These are phyloP conservation scores for Pelargonium nanum DNA, from an alignment of 345 rosid genomes.

Conservation along the genomic window DNA sequence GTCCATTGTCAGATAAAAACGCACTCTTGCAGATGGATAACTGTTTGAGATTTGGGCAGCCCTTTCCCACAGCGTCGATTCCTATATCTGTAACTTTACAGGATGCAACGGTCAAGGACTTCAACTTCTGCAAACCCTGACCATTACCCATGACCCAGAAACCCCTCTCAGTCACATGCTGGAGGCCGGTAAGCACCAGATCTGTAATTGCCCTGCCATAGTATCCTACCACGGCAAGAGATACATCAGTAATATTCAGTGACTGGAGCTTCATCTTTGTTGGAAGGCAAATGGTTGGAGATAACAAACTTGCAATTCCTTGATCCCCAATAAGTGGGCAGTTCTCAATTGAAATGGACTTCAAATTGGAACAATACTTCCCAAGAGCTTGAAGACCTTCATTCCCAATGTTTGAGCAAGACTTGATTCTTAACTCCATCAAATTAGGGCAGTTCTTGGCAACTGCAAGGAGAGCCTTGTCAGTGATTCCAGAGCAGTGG, in stretches of 20 bases:
- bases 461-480: slow-evolving; percentile 49
- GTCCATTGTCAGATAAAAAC: slow-evolving; percentile 63
- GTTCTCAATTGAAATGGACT: slow-evolving; percentile 55
- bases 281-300: slow-evolving; percentile 36
- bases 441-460: slow-evolving; percentile 66
- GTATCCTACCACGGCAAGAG: slow-evolving; percentile 81
- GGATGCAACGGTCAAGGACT: slow-evolving; percentile 45
- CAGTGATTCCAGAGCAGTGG: slow-evolving; percentile 53
- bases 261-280: slow-evolving; percentile 65
- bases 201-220: slow-evolving; percentile 69
- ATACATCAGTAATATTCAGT: slow-evolving; percentile 62
- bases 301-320: slow-evolving; percentile 58
- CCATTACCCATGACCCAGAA: slow-evolving; percentile 97
- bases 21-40: slow-evolving; percentile 42
- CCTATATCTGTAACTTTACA: slow-evolving; percentile 71
- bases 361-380: slow-evolving; percentile 47
- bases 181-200: slow-evolving; percentile 51
- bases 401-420: slow-evolving; percentile 66
- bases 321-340: slow-evolving; percentile 83
- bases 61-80: slow-evolving; percentile 67
- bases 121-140: slow-evolving; percentile 71
- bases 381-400: slow-evolving; percentile 68
- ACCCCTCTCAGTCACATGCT: slow-evolving; percentile 64
- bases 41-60: slow-evolving; percentile 71
- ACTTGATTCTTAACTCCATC: slow-evolving; percentile 61